Conservation (phyloP, 441 rosid genomes). For the Isatis lusitanica region DNA sequence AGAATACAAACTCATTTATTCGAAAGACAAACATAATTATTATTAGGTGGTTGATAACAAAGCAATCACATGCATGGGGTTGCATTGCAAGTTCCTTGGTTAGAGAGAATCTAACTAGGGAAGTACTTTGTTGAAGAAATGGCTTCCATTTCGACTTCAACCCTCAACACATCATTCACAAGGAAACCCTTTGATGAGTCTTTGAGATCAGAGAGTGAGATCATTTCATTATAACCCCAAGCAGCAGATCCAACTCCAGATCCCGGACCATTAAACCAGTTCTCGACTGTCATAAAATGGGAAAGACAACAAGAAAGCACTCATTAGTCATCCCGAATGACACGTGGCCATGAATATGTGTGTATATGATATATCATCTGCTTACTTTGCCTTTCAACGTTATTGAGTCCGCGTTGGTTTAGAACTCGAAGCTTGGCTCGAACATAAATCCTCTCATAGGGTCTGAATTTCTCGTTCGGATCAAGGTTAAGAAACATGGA, state of each 20-base stretch:
- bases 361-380: neutral
- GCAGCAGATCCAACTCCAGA: neutral
- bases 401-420: neutral
- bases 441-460: conserved; percentile 18
- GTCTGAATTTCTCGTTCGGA: neutral
- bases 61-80: neutral
- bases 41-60: neutral
- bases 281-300: neutral
- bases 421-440: conserved; percentile 23
- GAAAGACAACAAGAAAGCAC: neutral
- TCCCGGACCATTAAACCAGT: neutral
- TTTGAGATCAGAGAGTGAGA: conserved; percentile 9
- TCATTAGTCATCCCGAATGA: neutral
- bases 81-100: neutral
- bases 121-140: neutral
- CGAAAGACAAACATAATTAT: neutral
- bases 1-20: too few species aligned
- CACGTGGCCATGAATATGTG: neutral
- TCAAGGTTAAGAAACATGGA: neutral
- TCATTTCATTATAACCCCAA: neutral
- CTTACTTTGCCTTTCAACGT: neutral
- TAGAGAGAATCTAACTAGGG: conserved; percentile 5
- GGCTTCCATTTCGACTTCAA: neutral
- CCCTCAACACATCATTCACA: neutral
- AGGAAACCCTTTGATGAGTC: conserved; percentile 10